Evolutionary conservation across 306 rosid genomes (phyloP).

Genomic region (Spatholobus suberectus): DNA sequence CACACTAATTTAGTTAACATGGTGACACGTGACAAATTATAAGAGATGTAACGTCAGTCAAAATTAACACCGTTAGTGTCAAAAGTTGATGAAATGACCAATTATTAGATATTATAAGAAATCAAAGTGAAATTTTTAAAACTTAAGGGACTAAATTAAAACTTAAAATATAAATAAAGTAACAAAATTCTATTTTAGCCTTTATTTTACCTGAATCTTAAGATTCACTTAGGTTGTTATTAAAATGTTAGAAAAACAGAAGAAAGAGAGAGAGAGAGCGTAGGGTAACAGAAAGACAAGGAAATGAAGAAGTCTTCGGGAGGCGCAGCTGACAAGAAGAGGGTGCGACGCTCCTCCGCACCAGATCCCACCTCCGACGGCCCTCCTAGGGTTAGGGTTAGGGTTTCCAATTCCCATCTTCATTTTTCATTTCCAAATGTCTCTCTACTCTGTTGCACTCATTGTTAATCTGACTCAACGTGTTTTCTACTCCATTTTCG

Average conservation of each 20-base stretch:
- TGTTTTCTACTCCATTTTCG: background rate
- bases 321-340: slow-evolving; percentile 92
- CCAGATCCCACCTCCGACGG: slow-evolving; percentile 84
- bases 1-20: no score
- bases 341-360: slow-evolving; percentile 80
- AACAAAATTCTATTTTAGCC: no score
- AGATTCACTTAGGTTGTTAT: background rate
- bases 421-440: background rate
- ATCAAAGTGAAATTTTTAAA: no score
- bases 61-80: no score
- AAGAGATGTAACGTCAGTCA: no score
- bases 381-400: slow-evolving; percentile 60
- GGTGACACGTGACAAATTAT: no score
- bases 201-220: no score
- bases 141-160: no score
- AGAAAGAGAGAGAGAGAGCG: background rate
- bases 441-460: background rate
- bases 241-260: background rate
- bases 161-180: no score
- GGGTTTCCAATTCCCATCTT: slow-evolving; percentile 33
- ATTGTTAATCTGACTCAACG: background rate
- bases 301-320: slow-evolving; percentile 90
- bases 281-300: background rate
- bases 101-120: no score
- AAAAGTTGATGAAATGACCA: no score